Evolutionary conservation across 164 flowering plant species (phyloP), one percentile per base, ranked within the genome.

Genomic region (Chimonanthus praecox): DNA sequence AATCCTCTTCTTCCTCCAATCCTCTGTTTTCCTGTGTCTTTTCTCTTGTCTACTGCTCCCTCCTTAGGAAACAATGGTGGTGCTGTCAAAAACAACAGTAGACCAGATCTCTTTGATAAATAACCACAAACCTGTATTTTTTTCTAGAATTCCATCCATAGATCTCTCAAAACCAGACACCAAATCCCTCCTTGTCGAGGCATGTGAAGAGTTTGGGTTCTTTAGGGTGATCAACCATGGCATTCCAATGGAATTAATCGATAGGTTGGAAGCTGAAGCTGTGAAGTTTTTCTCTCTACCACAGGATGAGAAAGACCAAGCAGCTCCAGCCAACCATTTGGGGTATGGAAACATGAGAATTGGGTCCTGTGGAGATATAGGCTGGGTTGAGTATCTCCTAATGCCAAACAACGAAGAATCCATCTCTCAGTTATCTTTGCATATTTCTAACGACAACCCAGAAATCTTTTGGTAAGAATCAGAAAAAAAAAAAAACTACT

Each of bases 311-410:
- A 95, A 95, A 72, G 90, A 92, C 21, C 82, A 94, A 20, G 88
- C 92, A 47, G 77, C 97, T 16, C 78, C 81, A 76, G 95, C 99
- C 3, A 54, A 54, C 60, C 60, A 16, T 54, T 87, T 85, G 71
- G 98, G 98, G 9, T 94, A 92, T 73, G 98, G 97, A 4, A 90
- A 75, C 83, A 92, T 80, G 78, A 79, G 74, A 64, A 92, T 93
- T 76, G 99, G 99, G 5, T 85, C 83, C 2, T 91, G 88, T 73
- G 99, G 99, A 7, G 99, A 95, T 79, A 86, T 91, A 47, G 99
- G 99, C 21, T 93, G 98, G 98, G 72, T 95, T 73, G 99, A 95
- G 67, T 95, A 91, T 74, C 86, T 95, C 46, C 87, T 95, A 74
- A 77, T 90, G 74, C 80, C 75, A 70, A 70, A 85, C 73, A 83